Percentiles rank a stretch among this genome's conserved stretches.
Conservation (phyloP, 441 rosid genomes). For the Hypseocharis bilobata region DNA sequence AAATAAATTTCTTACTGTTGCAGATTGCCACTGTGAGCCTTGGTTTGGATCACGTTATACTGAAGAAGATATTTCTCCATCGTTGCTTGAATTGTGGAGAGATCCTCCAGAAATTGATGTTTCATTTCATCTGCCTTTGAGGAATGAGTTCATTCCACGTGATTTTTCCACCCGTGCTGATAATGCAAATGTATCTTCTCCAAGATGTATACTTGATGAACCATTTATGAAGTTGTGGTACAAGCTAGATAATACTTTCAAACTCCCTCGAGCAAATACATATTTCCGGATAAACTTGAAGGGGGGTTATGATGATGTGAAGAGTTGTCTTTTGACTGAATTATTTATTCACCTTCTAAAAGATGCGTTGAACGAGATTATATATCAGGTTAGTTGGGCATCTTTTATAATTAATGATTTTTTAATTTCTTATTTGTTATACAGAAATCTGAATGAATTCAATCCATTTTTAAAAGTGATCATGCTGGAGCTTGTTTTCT, state of each 20-base stretch:
- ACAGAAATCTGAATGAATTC: not conserved
- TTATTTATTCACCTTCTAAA: slow-evolving; percentile 74
- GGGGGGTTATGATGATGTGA: slow-evolving; percentile 58
- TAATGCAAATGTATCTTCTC: slow-evolving; percentile 32
- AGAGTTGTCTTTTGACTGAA: slow-evolving; percentile 70
- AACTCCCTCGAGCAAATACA: slow-evolving; percentile 77
- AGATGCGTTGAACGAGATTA: slow-evolving; percentile 79
- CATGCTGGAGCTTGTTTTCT: not conserved
- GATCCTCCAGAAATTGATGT: slow-evolving; percentile 65
- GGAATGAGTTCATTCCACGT: slow-evolving; percentile 75
- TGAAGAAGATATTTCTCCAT: slow-evolving; percentile 63
- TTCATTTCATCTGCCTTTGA: slow-evolving; percentile 61
- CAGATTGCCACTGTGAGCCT: slow-evolving; percentile 68
- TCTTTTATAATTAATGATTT: slow-evolving; percentile 7
- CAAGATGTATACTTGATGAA: slow-evolving; percentile 64
- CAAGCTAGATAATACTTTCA: slow-evolving; percentile 76
- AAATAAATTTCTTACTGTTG: slow-evolving; percentile 16
- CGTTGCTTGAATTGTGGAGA: slow-evolving; percentile 66
- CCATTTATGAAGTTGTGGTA: slow-evolving; percentile 81
- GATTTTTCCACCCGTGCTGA: slow-evolving; percentile 67
- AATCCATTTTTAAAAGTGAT: not conserved
- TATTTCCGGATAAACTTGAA: slow-evolving; percentile 77
- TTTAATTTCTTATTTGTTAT: slow-evolving; percentile 14
- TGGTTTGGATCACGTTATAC: slow-evolving; percentile 75
- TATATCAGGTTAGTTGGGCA: slow-evolving; percentile 64